Evolutionary conservation across 2,329 filamentous ascomycete genomes (phyloP), one percentile per base, ranked within the genome.

Genomic region (Aureobasidium pullulans): DNA sequence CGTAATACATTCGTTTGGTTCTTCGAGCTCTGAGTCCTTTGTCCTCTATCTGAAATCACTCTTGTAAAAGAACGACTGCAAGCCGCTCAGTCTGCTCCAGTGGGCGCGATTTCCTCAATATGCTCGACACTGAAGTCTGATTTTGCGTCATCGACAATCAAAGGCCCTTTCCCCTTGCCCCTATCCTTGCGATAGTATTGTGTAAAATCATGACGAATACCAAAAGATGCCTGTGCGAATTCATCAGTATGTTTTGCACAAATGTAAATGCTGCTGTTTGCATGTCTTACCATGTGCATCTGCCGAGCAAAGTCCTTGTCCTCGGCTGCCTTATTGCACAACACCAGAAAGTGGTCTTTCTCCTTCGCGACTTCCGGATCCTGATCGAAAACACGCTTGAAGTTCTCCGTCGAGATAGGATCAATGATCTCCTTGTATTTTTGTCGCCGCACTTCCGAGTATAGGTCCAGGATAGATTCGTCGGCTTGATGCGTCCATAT

Each of bases 371-470:
- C 49, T 40, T 63, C 59, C 1, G 63, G 62, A 50, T 62, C 63
- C 5, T 59, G 62, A 23, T 62, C 64, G 37, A 63, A 65, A 23
- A 66, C 46, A 16, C 65, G 60, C 28, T 62, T 57, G 32, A 66
- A 61, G 44, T 66, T 66, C 16, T 64, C 59, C 9, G 63, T 66
- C 37, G 64, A 66, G n/a, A 66, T 60, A 31, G 65, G 65, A 50
- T 75, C 73, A 3, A 75, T 69, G 0, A 71, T 65, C 1, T 66
- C 62, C 6, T 65, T 57, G 56, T 73, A 76, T 48, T 69, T 72
- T n/a, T 70, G 62, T 8, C 69, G 64, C 3, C 72, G 63, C 2
- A 71, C 70, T 3, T 67, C 62, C 0, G 69, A 69, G 70, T 74
- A 76, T 3, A 68, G 65, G 1, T 67, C 61, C 3, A 76, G 61